Evolutionary conservation across 305 asterid genomes (phyloP).

Genomic region (Rubia peregrina): DNA sequence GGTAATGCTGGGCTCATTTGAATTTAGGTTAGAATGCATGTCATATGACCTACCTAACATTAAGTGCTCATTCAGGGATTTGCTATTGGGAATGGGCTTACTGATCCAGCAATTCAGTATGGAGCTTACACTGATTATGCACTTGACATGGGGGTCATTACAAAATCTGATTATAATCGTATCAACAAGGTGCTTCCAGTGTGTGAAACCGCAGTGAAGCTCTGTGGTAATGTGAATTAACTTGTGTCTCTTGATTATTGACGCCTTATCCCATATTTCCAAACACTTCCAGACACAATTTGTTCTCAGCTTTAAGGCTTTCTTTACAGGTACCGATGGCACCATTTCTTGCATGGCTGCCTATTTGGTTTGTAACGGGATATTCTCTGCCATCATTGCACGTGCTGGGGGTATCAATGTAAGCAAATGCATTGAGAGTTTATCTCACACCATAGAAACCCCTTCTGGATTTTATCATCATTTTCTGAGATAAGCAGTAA

Average conservation of each 20-base stretch:
- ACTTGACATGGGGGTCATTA: constrained; percentile 70
- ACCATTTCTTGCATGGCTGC: constrained; percentile 85
- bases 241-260: constrained; percentile 5
- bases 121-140: constrained; percentile 95
- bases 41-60: constrained; percentile 25
- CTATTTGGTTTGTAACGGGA: constrained; percentile 67
- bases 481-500: background rate
- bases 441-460: background rate
- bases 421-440: constrained; percentile 19
- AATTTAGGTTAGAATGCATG: background rate
- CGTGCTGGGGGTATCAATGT: constrained; percentile 77
- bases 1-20: constrained; percentile 36
- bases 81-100: constrained; percentile 96
- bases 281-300: constrained; percentile 1
- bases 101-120: constrained; percentile 91
- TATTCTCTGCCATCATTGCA: constrained; percentile 57
- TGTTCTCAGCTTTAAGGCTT: constrained; percentile 19
- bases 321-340: constrained; percentile 77
- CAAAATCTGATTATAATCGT: constrained; percentile 58
- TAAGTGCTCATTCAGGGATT: constrained; percentile 57
- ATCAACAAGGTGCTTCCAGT: constrained; percentile 79
- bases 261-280: background rate
- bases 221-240: constrained; percentile 57
- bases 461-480: background rate
- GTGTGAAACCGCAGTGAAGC: constrained; percentile 77